Conservation (phyloP, 768 basidiomycete genomes). For the Lentinula detonsa region DNA sequence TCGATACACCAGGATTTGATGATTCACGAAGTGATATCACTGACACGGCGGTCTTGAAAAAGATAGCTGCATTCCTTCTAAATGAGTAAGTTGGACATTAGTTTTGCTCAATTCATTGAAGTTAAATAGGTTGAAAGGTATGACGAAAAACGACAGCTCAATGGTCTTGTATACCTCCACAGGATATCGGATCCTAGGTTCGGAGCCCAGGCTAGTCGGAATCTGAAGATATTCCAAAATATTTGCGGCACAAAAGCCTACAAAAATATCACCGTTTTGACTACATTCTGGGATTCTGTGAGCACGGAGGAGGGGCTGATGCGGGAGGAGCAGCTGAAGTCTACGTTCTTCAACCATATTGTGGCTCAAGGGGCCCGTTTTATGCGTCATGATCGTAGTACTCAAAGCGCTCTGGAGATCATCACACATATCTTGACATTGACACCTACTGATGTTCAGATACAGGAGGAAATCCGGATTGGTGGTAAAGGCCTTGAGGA, state of each 20-base stretch:
- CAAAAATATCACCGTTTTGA: constrained; percentile 38
- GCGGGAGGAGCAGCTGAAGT: constrained; percentile 30
- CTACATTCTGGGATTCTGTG: constrained; percentile 39
- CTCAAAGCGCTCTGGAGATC: constrained; percentile 22
- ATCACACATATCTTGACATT: constrained; percentile 21
- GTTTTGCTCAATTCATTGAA: constrained; percentile 18
- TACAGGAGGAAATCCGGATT: constrained; percentile 12
- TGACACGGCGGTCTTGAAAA: constrained; percentile 29
- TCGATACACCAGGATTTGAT: constrained; percentile 23
- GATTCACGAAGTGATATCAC: constrained; percentile 19
- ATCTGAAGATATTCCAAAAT: constrained; percentile 37
- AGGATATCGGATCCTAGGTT: constrained; percentile 30
- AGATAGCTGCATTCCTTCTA: constrained; percentile 20
- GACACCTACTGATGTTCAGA: constrained; percentile 7
- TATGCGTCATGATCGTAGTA: constrained; percentile 26
- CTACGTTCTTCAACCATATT: constrained; percentile 34
- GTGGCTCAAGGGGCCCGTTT: constrained; percentile 32
- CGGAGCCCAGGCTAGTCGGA: constrained; percentile 29
- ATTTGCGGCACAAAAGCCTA: constrained; percentile 38
- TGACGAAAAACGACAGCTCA: constrained; percentile 17
- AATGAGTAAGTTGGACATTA: constrained; percentile 25
- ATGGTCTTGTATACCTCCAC: constrained; percentile 34
- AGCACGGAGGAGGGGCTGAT: constrained; percentile 21
- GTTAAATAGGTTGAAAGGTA: constrained; percentile 5
- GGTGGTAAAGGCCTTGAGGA: constrained; percentile 23